Base-by-base conservation (phyloP, 2,329 filamentous ascomycete species). In the Chrysosphaeria jannelii region DNA sequence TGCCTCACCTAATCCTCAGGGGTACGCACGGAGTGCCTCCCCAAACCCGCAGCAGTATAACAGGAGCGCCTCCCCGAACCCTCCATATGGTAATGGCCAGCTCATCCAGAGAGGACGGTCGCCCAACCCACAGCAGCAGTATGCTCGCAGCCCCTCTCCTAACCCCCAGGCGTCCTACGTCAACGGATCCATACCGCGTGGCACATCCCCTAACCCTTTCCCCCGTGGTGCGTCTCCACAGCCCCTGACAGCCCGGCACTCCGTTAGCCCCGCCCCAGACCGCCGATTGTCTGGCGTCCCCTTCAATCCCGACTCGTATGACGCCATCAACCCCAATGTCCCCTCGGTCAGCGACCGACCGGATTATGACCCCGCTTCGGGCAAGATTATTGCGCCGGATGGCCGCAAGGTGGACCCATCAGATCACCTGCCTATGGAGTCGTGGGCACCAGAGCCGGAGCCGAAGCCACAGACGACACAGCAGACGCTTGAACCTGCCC, bases 361-460 rank as follows among this genome's bases (percentile, higher is more conserved):
- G 2, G 46, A 51, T 22, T 50, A 47, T 23, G 46, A 52, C 31
- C 58, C 63, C 25, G 44, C 51, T 1, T 53, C 57, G 24, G 65
- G 60, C 6, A 74, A 74, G 35, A 75, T 79, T 29, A 63, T 78
- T 25, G 69, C 62, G 1, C 55, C 70, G 30, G 69, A 76, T 36
- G 72, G 72, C 5, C 55, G 67, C 26, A 67, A 76, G 34, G 57
- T 81, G 26, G 72, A 81, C 36, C 72, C 72, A 1, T 75, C 69
- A 1, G 72, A 81, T 39, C 71, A 79, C 36, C 50, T 79, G 9
- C 72, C 72, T 0, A 58, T 75, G 38, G 63, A 72, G 26, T 61
- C 61, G 2, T 78, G 69, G 69, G 70, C 70, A 2, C 69, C 70
- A 0, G 70, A 78, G 35, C 70, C 70, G 0, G 66, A 72, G 33